Evolutionary conservation across 805 yeast species (phyloP), one percentile per base, ranked within the genome.

Genomic region (Clavispora fructus): DNA sequence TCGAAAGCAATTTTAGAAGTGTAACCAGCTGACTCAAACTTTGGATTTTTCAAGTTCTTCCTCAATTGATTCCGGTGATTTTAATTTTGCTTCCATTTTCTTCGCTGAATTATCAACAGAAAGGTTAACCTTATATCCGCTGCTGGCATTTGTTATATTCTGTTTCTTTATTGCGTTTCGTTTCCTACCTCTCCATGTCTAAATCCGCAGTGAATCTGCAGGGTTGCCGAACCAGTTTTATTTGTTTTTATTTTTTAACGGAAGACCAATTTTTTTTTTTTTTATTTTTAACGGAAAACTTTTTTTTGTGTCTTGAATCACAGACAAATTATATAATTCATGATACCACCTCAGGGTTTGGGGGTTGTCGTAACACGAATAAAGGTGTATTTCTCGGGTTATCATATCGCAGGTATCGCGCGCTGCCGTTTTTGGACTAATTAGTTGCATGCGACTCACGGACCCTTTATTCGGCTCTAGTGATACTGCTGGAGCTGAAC

Each of bases 1-100:
- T 77, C 37, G 76, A 69, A 13, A 64, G 68, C n/a, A 29, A 75
- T 59, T 16, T 60, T 58, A 1, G 69, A 64, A 0, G 59, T 60
- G 7, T 31, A 23, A 5, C 49, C 46, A 2, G 57, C 40, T 6
- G 44, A 47, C 29, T 61, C 63, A 9, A 62, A 40, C 54, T 69
- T 54, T 51, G 62, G 16, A 67, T 52, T 32, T 52, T 13, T 62
- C 68, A 29, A 64, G 58, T 11, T 62, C 68, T 7, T 53, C 50
- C n/a, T 60, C 61, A 13, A 44, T 23, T 6, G 46, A 26, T 11
- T 35, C 33, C 12, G n/a, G 30, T 2, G 39, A 12, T 8, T 25
- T 46, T 25, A 10, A 25, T 23, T 17, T 25, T 27, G 48, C 47
- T 1, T 42, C 39, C 12, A 31, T 26, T 14, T 45, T 35, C 43